These are phyloP conservation scores for Raddia distichophylla DNA, from an alignment of 176 grass and related monocot genomes.

Conservation along the genomic window DNA sequence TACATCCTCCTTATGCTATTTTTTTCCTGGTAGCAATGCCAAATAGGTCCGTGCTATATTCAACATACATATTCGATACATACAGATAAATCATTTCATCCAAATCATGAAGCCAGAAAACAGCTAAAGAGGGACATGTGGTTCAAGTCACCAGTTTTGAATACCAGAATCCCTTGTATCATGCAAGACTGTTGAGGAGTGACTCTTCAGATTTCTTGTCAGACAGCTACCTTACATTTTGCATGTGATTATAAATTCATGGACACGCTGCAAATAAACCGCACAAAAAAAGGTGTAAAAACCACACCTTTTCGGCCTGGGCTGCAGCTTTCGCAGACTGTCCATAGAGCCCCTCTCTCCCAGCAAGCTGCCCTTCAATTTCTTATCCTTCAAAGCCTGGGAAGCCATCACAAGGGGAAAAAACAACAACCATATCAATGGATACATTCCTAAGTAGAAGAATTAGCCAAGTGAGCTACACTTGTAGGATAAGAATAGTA, in stretches of 20 bases:
- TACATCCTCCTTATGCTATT: not conserved
- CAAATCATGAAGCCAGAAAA: not conserved
- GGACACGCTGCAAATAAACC: not conserved
- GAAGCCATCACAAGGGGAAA: constrained; percentile 10
- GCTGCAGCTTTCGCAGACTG: constrained; percentile 78
- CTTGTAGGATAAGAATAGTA: not conserved
- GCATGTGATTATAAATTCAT: not conserved
- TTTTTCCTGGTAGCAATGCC: not conserved
- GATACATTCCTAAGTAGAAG: not conserved
- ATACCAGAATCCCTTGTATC: not conserved
- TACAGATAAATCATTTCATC: no score
- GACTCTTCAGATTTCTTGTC: not conserved
- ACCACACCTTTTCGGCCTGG: constrained; percentile 67
- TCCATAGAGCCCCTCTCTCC: constrained; percentile 75
- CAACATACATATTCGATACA: constrained; percentile 13
- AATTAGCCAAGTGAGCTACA: not conserved
- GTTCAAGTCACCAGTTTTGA: constrained; percentile 10
- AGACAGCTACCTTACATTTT: constrained; percentile 2
- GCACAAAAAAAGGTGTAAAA: not conserved
- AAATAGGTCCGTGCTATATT: not conserved
- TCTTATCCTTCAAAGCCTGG: constrained; percentile 75
- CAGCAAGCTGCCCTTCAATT: constrained; percentile 70
- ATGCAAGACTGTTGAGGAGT: not conserved
- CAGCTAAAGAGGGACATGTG: not conserved
- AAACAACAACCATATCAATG: constrained; percentile 22